Evolutionary conservation across 352 stramenopile species (phyloP), one percentile per base, ranked within the genome.

Genomic region (Elongisporangium anandrum): DNA sequence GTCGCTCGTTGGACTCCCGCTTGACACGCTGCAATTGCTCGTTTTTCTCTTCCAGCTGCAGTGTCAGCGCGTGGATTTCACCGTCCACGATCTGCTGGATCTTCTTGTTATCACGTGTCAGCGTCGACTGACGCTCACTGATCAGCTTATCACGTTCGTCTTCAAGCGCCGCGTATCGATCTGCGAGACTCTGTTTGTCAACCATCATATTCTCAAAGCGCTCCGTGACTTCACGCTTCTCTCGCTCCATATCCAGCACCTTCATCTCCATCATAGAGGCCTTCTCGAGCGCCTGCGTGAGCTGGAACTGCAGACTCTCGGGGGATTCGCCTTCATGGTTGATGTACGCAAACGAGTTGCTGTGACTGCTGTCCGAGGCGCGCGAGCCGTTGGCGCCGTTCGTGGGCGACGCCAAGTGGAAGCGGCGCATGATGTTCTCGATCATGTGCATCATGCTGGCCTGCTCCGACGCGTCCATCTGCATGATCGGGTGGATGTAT

Each of bases 81-180:
- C 82, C 79, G 26, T 92, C 85, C 6, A 95, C 86, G 56, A 95
- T 87, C 66, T 94, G 81, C 58, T 93, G 79, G 57, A 95, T 90
- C 65, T 95, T 95, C 48, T 92, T 90, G 72, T 95, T 93, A 69
- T 94, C 84, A 34, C 82, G 75, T 24, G 82, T 81, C 15, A 93
- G 73, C 9, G 84, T 90, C 26, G 75, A 85, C 61, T 94, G 84
- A 17, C 83, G 78, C 53, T 93, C 86, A 17, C 59, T 69, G 23
- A 87, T 65, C 9, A 95, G 71, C 57, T 90, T 85, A 48, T 88
- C 73, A 12, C 82, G 85, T 50, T 93, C 86, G 15, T 75, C 73
- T 58, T 88, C 69, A 0, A 95, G 63, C n/a, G 54, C 59, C 12
- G 69, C 59, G 56, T 79, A 83, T 51, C 79, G 79, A 10, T 74